Conservation (phyloP, 306 rosid genomes). For the Calophaca sinica region DNA sequence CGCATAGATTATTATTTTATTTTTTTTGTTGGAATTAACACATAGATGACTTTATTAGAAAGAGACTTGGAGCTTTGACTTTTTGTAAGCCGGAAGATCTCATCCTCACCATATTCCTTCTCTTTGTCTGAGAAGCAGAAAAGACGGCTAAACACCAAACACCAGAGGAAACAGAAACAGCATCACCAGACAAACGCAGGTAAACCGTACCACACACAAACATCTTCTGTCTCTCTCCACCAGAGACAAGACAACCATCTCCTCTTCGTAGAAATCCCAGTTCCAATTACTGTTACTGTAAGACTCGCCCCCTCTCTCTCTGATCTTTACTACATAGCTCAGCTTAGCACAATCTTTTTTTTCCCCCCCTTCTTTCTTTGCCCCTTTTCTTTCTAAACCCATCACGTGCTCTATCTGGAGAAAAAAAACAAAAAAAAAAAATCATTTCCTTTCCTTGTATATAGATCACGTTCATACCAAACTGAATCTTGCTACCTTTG, state of each 20-base stretch:
- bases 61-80: conserved; percentile 63
- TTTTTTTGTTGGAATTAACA: not conserved
- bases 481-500: conserved; percentile 48
- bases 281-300: conserved; percentile 60
- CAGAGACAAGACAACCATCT: conserved; percentile 33
- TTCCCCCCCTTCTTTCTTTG: too few relatives aligned
- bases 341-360: conserved; percentile 8
- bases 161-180: conserved; percentile 20
- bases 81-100: conserved; percentile 62
- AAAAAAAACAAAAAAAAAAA: too few relatives aligned
- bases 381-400: conserved; percentile 43
- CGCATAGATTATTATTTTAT: too few relatives aligned
- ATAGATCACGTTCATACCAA: conserved; percentile 45
- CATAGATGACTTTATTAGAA: conserved; percentile 1
- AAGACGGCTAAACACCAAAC: conserved; percentile 49
- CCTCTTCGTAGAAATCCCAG: conserved; percentile 24
- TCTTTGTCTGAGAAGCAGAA: conserved; percentile 55
- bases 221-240: not conserved
- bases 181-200: conserved; percentile 42
- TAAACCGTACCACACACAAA: not conserved
- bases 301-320: conserved; percentile 39
- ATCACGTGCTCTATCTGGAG: conserved; percentile 45
- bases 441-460: conserved; percentile 48
- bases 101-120: conserved; percentile 57
- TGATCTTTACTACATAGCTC: not conserved